A percentile compares a stretch with the other conserved stretches of the same genome.
Conservation (phyloP, 2,329 filamentous ascomycete genomes). For the Cercospora berteroae region DNA sequence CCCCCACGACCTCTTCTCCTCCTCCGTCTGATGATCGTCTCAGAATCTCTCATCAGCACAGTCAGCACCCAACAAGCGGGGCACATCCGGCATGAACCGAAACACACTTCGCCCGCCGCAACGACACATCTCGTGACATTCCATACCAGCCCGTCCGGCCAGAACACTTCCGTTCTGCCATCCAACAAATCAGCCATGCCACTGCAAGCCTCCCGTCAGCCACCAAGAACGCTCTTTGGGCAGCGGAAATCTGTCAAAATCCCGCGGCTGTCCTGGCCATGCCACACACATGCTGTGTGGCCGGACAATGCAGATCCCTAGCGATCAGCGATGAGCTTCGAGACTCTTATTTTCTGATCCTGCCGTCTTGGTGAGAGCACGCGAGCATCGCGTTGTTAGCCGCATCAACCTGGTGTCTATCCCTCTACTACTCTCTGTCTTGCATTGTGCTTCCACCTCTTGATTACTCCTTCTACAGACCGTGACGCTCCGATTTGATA, state of each 20-base stretch:
- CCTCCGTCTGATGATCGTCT: not conserved
- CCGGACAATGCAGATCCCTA: constrained; percentile 1
- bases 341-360: constrained; percentile 1
- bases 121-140: not conserved
- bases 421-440: not conserved
- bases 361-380: not conserved
- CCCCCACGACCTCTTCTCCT: not conserved
- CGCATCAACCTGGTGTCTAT: not conserved
- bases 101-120: not conserved
- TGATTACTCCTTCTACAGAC: not conserved
- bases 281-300: not conserved
- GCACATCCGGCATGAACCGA: not conserved
- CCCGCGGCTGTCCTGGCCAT: not conserved
- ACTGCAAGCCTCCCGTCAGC: not conserved
- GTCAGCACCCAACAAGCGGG: not conserved
- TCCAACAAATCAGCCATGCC: not conserved
- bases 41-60: constrained; percentile 1
- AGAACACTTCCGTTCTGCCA: not conserved
- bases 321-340: not conserved
- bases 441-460: not conserved
- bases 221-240: not conserved
- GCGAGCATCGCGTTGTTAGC: not conserved
- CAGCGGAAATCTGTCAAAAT: not conserved
- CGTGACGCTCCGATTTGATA: not conserved
- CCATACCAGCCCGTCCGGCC: not conserved